A percentile compares a stretch with the other conserved stretches of the same genome.
Conservation (phyloP, 192 early-diverging fungal species). For the Backusella morwellensis region DNA sequence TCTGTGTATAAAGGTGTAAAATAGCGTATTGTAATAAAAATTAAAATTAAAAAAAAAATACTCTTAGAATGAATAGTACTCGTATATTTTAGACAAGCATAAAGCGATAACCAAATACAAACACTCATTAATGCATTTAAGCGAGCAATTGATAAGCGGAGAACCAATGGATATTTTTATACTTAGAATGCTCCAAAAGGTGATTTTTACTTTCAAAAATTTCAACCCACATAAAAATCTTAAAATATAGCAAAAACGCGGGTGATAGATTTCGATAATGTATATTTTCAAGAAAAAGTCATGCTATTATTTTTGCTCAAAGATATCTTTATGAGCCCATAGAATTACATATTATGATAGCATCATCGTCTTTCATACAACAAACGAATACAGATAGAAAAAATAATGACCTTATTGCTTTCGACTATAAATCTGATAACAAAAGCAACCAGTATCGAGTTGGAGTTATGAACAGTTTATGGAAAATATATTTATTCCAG, state of each 20-base stretch:
- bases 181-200: not conserved
- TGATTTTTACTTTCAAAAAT: too few relatives aligned
- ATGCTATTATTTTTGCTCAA: too few relatives aligned
- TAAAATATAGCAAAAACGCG: not conserved
- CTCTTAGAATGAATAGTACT: not conserved
- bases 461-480: conserved; percentile 42
- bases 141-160: not conserved
- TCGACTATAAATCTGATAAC: too few relatives aligned
- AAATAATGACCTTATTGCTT: too few relatives aligned
- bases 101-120: not conserved
- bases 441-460: conserved; percentile 30
- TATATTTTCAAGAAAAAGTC: too few relatives aligned
- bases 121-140: not conserved
- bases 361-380: too few relatives aligned
- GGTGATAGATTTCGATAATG: too few relatives aligned
- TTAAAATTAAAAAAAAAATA: not conserved
- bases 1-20: not conserved
- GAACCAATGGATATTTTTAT: not conserved
- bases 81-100: not conserved
- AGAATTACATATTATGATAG: too few relatives aligned
- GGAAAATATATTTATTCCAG: conserved; percentile 34
- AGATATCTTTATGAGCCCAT: too few relatives aligned
- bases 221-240: not conserved
- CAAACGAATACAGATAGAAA: too few relatives aligned
- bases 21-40: not conserved